Conservation (phyloP, 1,284 basidiomycete genomes). For the Fomitopsis pinicola region DNA sequence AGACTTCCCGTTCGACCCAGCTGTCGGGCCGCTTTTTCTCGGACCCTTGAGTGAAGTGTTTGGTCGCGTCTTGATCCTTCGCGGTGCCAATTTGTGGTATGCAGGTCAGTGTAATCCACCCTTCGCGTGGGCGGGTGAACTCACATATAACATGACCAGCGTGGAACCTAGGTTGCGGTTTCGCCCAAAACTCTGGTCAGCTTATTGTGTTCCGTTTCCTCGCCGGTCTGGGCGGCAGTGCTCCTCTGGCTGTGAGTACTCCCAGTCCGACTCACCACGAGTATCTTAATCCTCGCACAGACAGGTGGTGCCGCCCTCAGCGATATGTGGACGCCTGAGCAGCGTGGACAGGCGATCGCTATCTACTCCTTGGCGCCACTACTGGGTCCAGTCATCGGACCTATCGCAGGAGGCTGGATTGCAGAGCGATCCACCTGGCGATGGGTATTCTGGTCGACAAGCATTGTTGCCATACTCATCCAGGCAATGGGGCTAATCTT, state of each 20-base stretch:
- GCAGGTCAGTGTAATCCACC: constrained; percentile 32
- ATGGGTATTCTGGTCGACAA: constrained; percentile 69
- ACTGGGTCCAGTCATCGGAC: constrained; percentile 63
- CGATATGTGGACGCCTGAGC: constrained; percentile 67
- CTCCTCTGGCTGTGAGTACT: constrained; percentile 46
- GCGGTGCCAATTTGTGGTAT: constrained; percentile 51
- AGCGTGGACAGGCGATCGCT: constrained; percentile 64
- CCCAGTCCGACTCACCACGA: background rate
- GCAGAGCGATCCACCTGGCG: constrained; percentile 57
- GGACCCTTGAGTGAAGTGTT: constrained; percentile 52
- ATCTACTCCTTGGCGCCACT: constrained; percentile 66
- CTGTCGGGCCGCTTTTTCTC: constrained; percentile 47
- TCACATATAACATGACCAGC: constrained; percentile 26
- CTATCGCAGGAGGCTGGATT: constrained; percentile 62
- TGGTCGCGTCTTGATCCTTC: constrained; percentile 33
- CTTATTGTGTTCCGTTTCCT: constrained; percentile 62
- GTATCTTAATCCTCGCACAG: constrained; percentile 24
- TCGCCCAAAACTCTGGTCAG: constrained; percentile 51
- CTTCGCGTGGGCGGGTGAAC: background rate
- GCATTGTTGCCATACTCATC: constrained; percentile 45
- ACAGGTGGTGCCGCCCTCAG: constrained; percentile 66
- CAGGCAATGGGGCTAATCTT: constrained; percentile 53
- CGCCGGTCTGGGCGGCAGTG: constrained; percentile 58
- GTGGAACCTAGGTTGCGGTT: constrained; percentile 63
- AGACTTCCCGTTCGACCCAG: constrained; percentile 12